phyloP scores from a whole-genome alignment of 2,329 filamentous ascomycete species.

The Sporothrix curviconia region DNA sequence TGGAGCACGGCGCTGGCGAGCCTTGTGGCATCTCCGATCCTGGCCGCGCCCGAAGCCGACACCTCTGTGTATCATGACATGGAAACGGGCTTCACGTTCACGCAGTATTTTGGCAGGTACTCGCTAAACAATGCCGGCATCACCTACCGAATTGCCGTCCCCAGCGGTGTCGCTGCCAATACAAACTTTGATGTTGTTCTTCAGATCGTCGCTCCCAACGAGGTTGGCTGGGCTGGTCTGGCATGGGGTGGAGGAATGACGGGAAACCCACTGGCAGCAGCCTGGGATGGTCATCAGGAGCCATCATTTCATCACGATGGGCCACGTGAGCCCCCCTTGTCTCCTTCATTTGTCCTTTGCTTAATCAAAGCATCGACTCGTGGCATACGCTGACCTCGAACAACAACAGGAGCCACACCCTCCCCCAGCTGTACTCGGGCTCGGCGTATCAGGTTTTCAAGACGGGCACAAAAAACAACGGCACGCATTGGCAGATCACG shows the following conservation, averaged over 20 bases:
- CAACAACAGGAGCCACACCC: conserved; percentile 25
- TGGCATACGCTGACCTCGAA: neutral
- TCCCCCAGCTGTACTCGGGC: conserved; percentile 25
- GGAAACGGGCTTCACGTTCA: conserved; percentile 24
- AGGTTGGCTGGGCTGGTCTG: conserved; percentile 20
- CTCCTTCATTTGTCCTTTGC: neutral
- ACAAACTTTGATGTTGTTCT: conserved; percentile 19
- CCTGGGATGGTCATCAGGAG: conserved; percentile 15
- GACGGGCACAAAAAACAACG: conserved; percentile 33
- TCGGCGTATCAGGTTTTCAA: conserved; percentile 29
- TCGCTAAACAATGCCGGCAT: conserved; percentile 7
- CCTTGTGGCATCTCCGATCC: neutral
- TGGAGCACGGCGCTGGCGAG: neutral
- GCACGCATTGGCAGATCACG: conserved; percentile 35
- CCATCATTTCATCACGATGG: conserved; percentile 13
- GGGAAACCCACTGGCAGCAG: conserved; percentile 17
- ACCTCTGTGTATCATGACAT: conserved; percentile 21
- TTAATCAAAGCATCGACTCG: neutral
- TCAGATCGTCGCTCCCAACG: conserved; percentile 17
- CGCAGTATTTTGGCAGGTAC: conserved; percentile 16
- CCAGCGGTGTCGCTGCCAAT: conserved; percentile 8
- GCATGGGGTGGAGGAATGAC: conserved; percentile 21
- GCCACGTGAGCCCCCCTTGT: conserved; percentile 14
- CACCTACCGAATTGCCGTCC: conserved; percentile 17
- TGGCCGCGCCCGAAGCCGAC: neutral